Evolutionary conservation across 371 early-diverging fungal species (phyloP).

Genomic region (Lichtheimia hyalospora): DNA sequence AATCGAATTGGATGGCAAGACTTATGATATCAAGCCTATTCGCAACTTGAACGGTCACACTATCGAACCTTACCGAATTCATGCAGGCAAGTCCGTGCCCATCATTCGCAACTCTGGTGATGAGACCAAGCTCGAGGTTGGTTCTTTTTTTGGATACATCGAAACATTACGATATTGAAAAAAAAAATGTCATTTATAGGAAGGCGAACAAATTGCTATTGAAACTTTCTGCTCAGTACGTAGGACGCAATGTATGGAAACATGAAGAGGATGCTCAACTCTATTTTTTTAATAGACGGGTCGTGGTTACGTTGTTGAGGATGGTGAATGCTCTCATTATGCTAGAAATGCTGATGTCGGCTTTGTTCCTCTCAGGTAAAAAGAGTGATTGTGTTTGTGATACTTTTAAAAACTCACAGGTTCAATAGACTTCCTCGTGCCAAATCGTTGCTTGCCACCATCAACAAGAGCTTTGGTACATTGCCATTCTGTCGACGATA

Average conservation of each 20-base stretch:
- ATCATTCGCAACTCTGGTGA: constrained; percentile 89
- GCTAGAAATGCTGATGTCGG: constrained; percentile 67
- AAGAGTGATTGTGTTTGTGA: too few relatives aligned
- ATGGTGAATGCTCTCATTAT: constrained; percentile 96
- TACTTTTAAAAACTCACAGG: not conserved
- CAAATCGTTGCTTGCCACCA: constrained; percentile 83
- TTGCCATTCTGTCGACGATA: constrained; percentile 98
- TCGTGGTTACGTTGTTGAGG: constrained; percentile 92
- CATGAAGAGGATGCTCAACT: too few relatives aligned
- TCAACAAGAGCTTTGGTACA: constrained; percentile 95
- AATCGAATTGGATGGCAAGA: constrained; percentile 93
- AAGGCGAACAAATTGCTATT: constrained; percentile 97
- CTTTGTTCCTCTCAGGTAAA: constrained; percentile 69
- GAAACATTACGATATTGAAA: not conserved
- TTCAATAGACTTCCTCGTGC: constrained; percentile 71
- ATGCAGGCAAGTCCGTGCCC: constrained; percentile 97
- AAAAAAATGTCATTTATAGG: constrained; percentile 36
- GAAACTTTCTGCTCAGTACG: constrained; percentile 96
- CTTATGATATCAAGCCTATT: constrained; percentile 93
- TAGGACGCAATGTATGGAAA: too few relatives aligned
- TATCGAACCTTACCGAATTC: constrained; percentile 95
- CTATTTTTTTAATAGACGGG: constrained; percentile 74
- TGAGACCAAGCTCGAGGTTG: constrained; percentile 90
- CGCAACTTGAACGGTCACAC: constrained; percentile 98
- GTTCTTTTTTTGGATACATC: not conserved